Conservation (phyloP, 345 rosid genomes). For the Camelina hispida region DNA sequence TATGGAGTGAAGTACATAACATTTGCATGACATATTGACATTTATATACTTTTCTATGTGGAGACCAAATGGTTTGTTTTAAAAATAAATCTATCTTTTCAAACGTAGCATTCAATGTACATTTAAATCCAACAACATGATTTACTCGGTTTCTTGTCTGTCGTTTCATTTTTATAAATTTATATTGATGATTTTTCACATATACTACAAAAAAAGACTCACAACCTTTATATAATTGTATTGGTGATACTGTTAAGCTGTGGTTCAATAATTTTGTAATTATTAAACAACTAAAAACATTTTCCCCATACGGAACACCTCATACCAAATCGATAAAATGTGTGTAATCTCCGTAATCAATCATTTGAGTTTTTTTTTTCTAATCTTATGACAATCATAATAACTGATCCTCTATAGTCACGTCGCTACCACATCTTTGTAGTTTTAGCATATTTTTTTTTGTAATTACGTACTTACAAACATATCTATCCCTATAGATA, state of each 20-base stretch:
- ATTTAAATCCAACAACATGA: neutral
- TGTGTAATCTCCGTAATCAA: constrained; percentile 23
- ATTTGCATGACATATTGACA: too few relatives aligned
- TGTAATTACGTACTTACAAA: neutral
- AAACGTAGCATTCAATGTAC: neutral
- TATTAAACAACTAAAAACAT: constrained; percentile 14
- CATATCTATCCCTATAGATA: neutral
- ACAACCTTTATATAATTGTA: neutral
- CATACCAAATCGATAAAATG: constrained; percentile 28
- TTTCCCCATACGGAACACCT: constrained; percentile 26
- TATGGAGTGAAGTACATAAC: neutral
- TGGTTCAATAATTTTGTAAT: constrained; percentile 20
- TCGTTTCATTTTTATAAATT: neutral
- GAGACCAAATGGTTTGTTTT: neutral
- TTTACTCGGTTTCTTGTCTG: neutral
- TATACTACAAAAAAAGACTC: too few relatives aligned
- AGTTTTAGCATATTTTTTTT: neutral
- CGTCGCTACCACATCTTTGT: constrained; percentile 25
- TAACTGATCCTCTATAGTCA: constrained; percentile 17
- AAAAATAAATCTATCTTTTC: neutral
- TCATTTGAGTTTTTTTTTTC: constrained; percentile 11
- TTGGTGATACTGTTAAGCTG: neutral
- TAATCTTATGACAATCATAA: neutral
- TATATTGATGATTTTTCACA: neutral
- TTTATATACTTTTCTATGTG: neutral